Base-by-base conservation (phyloP, 139 green algal genomes). In the Chlamydomonas incerta region DNA sequence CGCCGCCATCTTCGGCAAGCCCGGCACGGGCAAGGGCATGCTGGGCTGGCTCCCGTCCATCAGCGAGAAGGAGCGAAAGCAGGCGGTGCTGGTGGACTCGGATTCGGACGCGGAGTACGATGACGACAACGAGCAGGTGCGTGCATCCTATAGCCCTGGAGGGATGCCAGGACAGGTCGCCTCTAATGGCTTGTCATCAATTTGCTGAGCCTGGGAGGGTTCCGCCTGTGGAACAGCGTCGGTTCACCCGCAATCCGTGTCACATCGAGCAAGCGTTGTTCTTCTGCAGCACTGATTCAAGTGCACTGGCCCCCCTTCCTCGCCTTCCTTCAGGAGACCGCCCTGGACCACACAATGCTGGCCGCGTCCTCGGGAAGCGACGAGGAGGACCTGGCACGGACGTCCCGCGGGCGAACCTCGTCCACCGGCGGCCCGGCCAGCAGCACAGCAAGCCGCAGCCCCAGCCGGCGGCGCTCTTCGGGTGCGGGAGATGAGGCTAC, bases 51-150 rank as follows among this genome's bases (percentile, higher is more conserved):
- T 91, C 41, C 88, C 88, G n/a, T 72, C 77, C 31, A 91, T 91
- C 79, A 86, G 72, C 26, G 88, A 91, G 72, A 23, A 37, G 55
- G 88, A 91, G 80, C 88, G 88, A 37, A 82, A 88, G 52, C 88
- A 91, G 88, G 88, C 88, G 20, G 79, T 89, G 65, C 88, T 91
- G 79, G 79, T 91, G n/a, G 88, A 91, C 60, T 80, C 55, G 9
- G 88, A 91, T 8, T 85, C 68, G 33, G 88, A 91, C 31, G 88
- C 88, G 10, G 87, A 83, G 24, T 88, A 83, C 50, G 83, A 88
- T 28, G 83, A 88, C 23, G 83, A 88, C 34, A 87, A 86, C 67
- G 15, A 26, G 35, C 80, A 86, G 6, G 80, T 71, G 28, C 0
- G 47, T 74, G 6, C 41, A 50, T 50, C 41, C n/a, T n/a, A n/a